Base-by-base conservation (phyloP, 129 eudicot species). In the Escallonia rubra region DNA sequence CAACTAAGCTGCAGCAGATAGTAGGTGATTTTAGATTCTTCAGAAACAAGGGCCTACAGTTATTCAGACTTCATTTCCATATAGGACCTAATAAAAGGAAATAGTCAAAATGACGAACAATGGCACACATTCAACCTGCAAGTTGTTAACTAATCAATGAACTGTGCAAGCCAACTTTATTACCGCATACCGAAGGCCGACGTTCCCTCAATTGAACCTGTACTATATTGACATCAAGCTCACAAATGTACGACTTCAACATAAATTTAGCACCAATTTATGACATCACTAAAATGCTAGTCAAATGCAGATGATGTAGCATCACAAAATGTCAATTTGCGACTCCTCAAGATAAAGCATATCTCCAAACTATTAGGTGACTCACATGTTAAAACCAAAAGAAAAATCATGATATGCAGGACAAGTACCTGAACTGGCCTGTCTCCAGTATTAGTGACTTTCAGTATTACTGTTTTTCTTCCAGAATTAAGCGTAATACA, bases 361-460 rank as follows among this genome's bases (percentile, higher is more conserved):
- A 23, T 23, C 34, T 23, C 34, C 34, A 23, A 23, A 23, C 1
- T 23, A 23, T 23, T 23, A 23, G 34, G 34, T 23, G 34, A 23
- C 34, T 23, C 0, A 23, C 0, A 23, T 23, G 34, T 23, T 23
- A 23, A 23, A 23, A 23, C 34, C 34, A 23, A 23, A 23, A 23
- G 34, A 23, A 51, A 39, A 8, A 38, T 4, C 3, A 52, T 67
- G 63, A 43, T 41, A 49, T 16, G 65, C 9, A 71, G 71, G 52
- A 40, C 41, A 81, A 71, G 41, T 54, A 89, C 98, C 93, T 93
- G 99, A 76, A 93, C 72, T 63, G 96, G 99, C 65, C 99, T 82
- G 80, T 93, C 99, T 48, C 99, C 95, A 8, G 67, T 80, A 79
- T 93, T 93, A 38, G 87, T 82, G 59, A 93, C 96, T 74, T 79